Base-by-base conservation (phyloP, 768 basidiomycete species). In the Polyporus arcularius region DNA sequence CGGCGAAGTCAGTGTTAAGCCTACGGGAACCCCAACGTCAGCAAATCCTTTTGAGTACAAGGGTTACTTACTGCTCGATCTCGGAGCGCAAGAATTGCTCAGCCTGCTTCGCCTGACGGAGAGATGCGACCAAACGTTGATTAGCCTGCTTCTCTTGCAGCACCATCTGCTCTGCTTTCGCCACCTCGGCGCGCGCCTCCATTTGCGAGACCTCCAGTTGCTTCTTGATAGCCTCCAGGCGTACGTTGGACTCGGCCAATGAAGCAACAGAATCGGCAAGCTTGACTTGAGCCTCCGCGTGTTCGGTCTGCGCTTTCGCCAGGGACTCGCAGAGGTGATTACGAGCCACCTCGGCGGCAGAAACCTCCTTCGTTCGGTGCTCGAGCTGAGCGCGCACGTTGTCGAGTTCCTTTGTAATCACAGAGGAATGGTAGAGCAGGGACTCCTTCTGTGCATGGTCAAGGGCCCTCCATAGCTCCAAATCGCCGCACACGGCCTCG, bases 31-130 rank as follows among this genome's bases (percentile, higher is more conserved):
- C 35, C 28, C 1, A 48, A 21, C 6, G 21, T 35, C 35, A 35
- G 15, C 10, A 40, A 18, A n/a, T 15, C 30, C 12, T n/a, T 5
- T 16, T 15, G 21, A 53, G 55, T 1, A 41, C 15, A 26, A 81
- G n/a, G n/a, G n/a, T n/a, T n/a, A n/a, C 86, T 57, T 65, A 92
- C 93, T 79, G 77, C 39, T 87, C 83, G 45, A 91, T 78, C 62
- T 94, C 92, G 30, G 80, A 80, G 38, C 83, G 79, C 55, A 95
- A 77, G 4, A 80, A 82, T 35, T 86, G 85, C 70, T 94, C 90
- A 4, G 87, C 85, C 62, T 81, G 80, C 64, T 85, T 81, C 61
- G 74, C 78, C 73, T 83, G 82, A 62, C 84, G 80, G 38, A 87
- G 70, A 5, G 82, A 77, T 15, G 71, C 70, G 0, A 80, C 79